Percentiles rank a stretch among this genome's conserved stretches.
phyloP scores from a whole-genome alignment of 2,329 filamentous ascomycete genomes.

The Microdochium nivale region DNA sequence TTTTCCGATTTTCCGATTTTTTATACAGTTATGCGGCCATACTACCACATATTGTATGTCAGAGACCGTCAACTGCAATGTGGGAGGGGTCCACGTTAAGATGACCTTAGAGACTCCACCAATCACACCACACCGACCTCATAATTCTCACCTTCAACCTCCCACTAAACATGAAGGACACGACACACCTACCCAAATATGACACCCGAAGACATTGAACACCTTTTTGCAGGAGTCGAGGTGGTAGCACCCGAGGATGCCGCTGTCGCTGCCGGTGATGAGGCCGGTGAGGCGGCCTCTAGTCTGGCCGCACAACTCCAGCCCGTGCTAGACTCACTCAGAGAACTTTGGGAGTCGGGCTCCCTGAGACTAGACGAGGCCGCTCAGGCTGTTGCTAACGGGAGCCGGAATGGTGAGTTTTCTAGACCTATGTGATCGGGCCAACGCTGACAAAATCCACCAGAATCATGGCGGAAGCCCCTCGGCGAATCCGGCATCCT shows the following conservation, averaged over 20 bases:
- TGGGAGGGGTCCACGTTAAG: too few species aligned
- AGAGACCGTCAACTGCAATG: too few species aligned
- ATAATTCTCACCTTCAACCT: background rate
- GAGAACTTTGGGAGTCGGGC: conserved; percentile 29
- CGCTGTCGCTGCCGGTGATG: conserved; percentile 15
- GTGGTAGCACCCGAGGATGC: conserved; percentile 16
- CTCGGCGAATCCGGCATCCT: conserved; percentile 50
- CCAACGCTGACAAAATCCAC: conserved; percentile 6
- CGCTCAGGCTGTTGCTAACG: conserved; percentile 44
- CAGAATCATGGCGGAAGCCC: conserved; percentile 48
- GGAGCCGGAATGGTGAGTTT: conserved; percentile 44
- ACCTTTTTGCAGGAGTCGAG: conserved; percentile 24
- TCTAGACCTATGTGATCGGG: background rate
- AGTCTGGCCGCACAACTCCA: conserved; percentile 17
- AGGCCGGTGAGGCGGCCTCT: conserved; percentile 9
- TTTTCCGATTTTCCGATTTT: too few species aligned
- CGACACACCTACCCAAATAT: conserved; percentile 9
- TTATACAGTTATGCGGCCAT: too few species aligned
- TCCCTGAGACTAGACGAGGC: conserved; percentile 33
- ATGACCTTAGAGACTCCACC: background rate
- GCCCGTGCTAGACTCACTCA: conserved; percentile 27
- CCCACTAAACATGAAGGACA: background rate
- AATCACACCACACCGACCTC: background rate
- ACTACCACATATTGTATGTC: too few species aligned
- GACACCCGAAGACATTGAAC: conserved; percentile 27